A percentile compares a stretch with the other conserved stretches of the same genome.
These are phyloP conservation scores for Umbelopsis ramanniana DNA, from an alignment of 192 early-diverging fungal genomes.

Conservation along the genomic window DNA sequence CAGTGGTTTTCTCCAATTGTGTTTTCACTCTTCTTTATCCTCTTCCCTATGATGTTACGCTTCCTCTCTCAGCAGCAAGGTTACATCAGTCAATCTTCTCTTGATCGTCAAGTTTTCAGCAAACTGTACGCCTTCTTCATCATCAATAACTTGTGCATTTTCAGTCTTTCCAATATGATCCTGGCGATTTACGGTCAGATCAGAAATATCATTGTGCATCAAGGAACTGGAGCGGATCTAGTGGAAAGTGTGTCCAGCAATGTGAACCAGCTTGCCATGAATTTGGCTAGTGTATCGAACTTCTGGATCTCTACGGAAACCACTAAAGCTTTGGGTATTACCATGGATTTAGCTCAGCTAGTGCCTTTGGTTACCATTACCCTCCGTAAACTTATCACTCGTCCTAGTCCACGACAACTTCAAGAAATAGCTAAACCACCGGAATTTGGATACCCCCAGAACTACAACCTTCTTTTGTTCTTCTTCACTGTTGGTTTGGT, in stretches of 20 bases:
- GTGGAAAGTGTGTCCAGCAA: slow-evolving; percentile 21
- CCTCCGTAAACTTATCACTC: slow-evolving; percentile 54
- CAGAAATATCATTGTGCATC: not conserved
- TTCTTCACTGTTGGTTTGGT: slow-evolving; percentile 75
- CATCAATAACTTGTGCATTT: slow-evolving; percentile 71
- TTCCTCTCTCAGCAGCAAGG: slow-evolving; percentile 71
- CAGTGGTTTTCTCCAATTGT: slow-evolving; percentile 68
- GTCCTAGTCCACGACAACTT: slow-evolving; percentile 73
- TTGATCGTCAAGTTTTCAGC: slow-evolving; percentile 69
- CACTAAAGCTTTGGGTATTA: slow-evolving; percentile 62
- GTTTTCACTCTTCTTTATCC: slow-evolving; percentile 63
- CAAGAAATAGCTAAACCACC: slow-evolving; percentile 67
- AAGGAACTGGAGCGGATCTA: slow-evolving; percentile 3
- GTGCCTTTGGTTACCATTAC: slow-evolving; percentile 56
- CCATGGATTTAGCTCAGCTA: slow-evolving; percentile 73
- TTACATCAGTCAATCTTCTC: slow-evolving; percentile 68
- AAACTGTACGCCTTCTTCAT: slow-evolving; percentile 82
- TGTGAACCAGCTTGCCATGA: slow-evolving; percentile 34
- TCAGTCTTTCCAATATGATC: slow-evolving; percentile 53
- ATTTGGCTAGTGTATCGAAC: slow-evolving; percentile 55
- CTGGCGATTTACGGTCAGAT: slow-evolving; percentile 41
- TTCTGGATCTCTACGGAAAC: slow-evolving; percentile 85
- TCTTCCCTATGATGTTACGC: slow-evolving; percentile 67
- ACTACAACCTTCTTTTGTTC: slow-evolving; percentile 71
- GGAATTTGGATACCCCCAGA: slow-evolving; percentile 73